Conservation (phyloP, 2,329 filamentous ascomycete genomes). For the Paracorniculantispora psalliotae region DNA sequence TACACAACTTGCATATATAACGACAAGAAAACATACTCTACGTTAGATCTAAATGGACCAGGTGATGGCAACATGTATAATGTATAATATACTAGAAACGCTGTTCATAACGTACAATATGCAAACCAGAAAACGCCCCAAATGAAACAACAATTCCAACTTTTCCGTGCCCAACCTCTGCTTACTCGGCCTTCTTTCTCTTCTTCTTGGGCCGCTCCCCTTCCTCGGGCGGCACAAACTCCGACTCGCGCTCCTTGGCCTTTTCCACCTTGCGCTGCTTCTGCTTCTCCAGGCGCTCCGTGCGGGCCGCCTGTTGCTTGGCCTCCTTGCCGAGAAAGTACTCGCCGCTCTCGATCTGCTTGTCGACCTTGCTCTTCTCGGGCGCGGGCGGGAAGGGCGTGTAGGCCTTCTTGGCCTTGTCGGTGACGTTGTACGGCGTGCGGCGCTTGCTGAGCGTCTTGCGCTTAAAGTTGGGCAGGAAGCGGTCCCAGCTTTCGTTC, state of each 20-base stretch:
- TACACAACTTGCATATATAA: no score
- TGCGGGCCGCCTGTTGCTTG: constrained; percentile 76
- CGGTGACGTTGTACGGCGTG: constrained; percentile 77
- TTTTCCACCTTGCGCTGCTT: constrained; percentile 84
- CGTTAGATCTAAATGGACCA: no score
- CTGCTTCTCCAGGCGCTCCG: constrained; percentile 79
- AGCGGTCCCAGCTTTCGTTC: constrained; percentile 90
- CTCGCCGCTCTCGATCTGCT: constrained; percentile 96
- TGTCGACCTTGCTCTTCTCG: constrained; percentile 98
- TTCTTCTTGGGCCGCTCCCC: constrained; percentile 59
- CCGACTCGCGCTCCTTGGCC: constrained; percentile 75
- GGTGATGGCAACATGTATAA: background rate
- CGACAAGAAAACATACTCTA: no score
- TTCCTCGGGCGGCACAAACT: constrained; percentile 85
- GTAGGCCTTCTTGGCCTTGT: constrained; percentile 92
- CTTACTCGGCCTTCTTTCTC: constrained; percentile 44
- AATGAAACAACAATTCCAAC: background rate
- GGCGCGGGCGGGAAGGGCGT: constrained; percentile 95
- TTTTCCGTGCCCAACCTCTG: background rate
- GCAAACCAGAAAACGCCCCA: constrained; percentile 2
- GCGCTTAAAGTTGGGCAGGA: constrained; percentile 96
- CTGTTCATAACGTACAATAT: constrained; percentile 10
- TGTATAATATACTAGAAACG: constrained; percentile 3
- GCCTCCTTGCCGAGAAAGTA: constrained; percentile 93
- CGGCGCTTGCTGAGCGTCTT: constrained; percentile 79